Base-by-base conservation (phyloP, 73 alveolate species). In the Loxodes magnus region DNA sequence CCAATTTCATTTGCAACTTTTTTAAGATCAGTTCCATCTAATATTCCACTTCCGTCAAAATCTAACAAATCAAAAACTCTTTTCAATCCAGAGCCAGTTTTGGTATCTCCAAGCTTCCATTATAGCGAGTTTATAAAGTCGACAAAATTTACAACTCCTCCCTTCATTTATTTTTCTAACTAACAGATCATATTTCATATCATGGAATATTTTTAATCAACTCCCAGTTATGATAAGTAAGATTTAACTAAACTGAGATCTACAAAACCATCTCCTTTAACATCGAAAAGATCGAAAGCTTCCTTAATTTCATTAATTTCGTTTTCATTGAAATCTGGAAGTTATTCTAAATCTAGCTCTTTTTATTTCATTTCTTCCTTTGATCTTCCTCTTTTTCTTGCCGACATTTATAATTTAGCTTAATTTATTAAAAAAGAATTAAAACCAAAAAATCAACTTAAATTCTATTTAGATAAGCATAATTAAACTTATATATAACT, bases 261-360 rank as follows among this genome's bases (percentile, higher is more conserved):
- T 12, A 56, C 56, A 14, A 12, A 12, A 2, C 65, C 68, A 14
- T 46, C 27, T 37, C 59, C 59, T 38, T 38, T 28, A 24, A 35
- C 51, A 52, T 64, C 73, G 26, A 64, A 64, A 2, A 64, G 27
- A 23, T 64, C 77, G 35, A 64, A 64, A 0, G 68, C 77, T n/a
- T 64, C 64, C 27, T 64, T 52, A 16, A 57, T 36, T 59, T 64
- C 83, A 24, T 53, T 72, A 27, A 71, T 75, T 56, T 76, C 90
- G 15, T 76, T 81, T 37, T 59, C 82, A 49, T 80, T 76, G 44
- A 76, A 76, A 23, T 73, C 77, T 35, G 67, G 67, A 19, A 9
- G 7, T 22, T 25, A 9, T 0, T 10, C 0, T 20, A 46, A 9
- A 41, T 46, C 59, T n/a, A 41, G 59, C 59, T 33, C 43, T n/a